Evolutionary conservation across 2,329 filamentous ascomycete genomes (phyloP).

Genomic region (Diplocarpon rosae): DNA sequence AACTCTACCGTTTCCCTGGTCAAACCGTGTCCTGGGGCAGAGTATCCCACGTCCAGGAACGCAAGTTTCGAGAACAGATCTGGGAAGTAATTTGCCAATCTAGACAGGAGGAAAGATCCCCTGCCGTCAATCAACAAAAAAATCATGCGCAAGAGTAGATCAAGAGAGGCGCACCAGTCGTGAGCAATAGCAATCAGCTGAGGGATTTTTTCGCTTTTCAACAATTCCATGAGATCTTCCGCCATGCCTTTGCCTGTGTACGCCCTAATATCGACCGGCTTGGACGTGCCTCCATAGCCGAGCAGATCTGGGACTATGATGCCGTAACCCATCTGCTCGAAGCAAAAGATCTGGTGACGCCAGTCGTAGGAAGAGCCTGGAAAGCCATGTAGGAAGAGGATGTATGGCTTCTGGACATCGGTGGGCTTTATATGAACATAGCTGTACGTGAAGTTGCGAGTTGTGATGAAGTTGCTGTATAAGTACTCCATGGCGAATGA

Average conservation of each 20-base stretch:
- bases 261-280: slow-evolving; percentile 20
- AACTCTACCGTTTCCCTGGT: slow-evolving; percentile 7
- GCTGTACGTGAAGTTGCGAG: slow-evolving; percentile 13
- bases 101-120: slow-evolving; percentile 16
- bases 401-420: slow-evolving; percentile 20
- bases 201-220: slow-evolving; percentile 17
- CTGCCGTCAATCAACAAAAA: neutral
- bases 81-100: slow-evolving; percentile 12
- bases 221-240: slow-evolving; percentile 26
- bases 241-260: slow-evolving; percentile 27
- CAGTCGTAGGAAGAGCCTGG: slow-evolving; percentile 36
- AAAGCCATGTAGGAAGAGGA: slow-evolving; percentile 38
- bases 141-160: neutral
- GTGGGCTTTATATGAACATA: slow-evolving; percentile 24
- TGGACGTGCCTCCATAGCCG: slow-evolving; percentile 29
- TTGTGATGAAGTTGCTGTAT: neutral
- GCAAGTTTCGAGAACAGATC: slow-evolving; percentile 10
- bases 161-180: slow-evolving; percentile 7
- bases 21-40: slow-evolving; percentile 5
- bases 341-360: slow-evolving; percentile 14
- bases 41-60: slow-evolving; percentile 15
- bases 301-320: slow-evolving; percentile 33
- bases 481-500: neutral
- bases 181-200: slow-evolving; percentile 8
- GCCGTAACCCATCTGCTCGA: slow-evolving; percentile 29